Percentiles rank a stretch among this genome's conserved stretches.
Evolutionary conservation across 495 filamentous ascomycete species (phyloP).

Genomic region (Choiromyces venosus): DNA sequence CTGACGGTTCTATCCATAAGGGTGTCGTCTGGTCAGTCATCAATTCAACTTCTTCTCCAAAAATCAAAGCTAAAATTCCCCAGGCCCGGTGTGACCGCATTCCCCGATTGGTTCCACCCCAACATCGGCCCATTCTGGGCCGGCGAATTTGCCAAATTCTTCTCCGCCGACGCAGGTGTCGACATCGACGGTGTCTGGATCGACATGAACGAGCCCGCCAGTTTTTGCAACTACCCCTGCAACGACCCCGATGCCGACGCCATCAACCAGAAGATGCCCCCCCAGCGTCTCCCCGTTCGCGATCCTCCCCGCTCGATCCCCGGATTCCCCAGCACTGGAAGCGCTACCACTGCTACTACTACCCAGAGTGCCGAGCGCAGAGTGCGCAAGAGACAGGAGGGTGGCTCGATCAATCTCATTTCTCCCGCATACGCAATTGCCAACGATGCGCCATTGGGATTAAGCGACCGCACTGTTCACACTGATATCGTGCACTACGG

Average conservation of each 20-base stretch:
- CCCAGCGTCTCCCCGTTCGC: constrained; percentile 59
- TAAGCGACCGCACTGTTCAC: constrained; percentile 68
- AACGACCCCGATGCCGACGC: constrained; percentile 54
- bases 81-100: constrained; percentile 64
- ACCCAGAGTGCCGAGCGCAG: constrained; percentile 1
- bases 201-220: constrained; percentile 73
- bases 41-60: background rate
- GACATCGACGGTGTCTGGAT: constrained; percentile 87
- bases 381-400: constrained; percentile 48
- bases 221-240: constrained; percentile 73
- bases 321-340: constrained; percentile 48
- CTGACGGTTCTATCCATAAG: constrained; percentile 62
- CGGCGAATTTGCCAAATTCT: constrained; percentile 64
- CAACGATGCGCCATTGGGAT: constrained; percentile 57
- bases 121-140: constrained; percentile 67
- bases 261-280: constrained; percentile 56
- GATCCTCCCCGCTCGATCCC: constrained; percentile 58
- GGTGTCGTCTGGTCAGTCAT: constrained; percentile 65
- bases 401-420: constrained; percentile 61
- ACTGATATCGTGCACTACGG: constrained; percentile 70
- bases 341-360: background rate
- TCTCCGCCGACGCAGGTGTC: constrained; percentile 58
- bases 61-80: background rate
- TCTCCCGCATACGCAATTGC: constrained; percentile 69
- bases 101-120: constrained; percentile 74